A percentile compares a stretch with the other conserved stretches of the same genome.
phyloP scores from a whole-genome alignment of 2,329 filamentous ascomycete species.

The Fusarium succisae region DNA sequence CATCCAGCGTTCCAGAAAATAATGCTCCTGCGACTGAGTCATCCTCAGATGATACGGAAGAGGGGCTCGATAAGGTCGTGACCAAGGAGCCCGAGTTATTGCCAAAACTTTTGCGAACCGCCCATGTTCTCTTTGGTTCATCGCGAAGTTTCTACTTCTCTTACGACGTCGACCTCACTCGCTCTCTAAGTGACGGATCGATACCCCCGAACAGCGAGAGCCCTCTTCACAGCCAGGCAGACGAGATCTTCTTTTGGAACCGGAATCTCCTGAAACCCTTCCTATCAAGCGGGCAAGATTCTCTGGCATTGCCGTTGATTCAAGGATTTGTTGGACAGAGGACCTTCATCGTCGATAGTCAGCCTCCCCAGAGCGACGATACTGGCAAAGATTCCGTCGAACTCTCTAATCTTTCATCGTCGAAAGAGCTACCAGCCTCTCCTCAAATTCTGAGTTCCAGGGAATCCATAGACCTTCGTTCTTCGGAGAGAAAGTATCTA shows the following conservation, averaged over 20 bases:
- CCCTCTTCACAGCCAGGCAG: slow-evolving; percentile 76
- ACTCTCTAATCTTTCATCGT: slow-evolving; percentile 50
- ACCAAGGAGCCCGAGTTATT: slow-evolving; percentile 62
- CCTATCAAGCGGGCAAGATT: slow-evolving; percentile 75
- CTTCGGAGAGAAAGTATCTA: slow-evolving; percentile 69
- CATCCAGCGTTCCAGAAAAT: slow-evolving; percentile 35
- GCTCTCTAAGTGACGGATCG: slow-evolving; percentile 58
- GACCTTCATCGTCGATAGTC: slow-evolving; percentile 76
- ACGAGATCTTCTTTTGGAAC: slow-evolving; percentile 93
- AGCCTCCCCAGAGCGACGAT: slow-evolving; percentile 65
- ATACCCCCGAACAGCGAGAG: slow-evolving; percentile 33
- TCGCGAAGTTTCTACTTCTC: slow-evolving; percentile 93
- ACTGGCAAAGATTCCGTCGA: slow-evolving; percentile 58
- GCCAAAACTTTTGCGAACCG: slow-evolving; percentile 85
- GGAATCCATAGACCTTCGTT: slow-evolving; percentile 53
- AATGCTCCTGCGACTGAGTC: slow-evolving; percentile 16
- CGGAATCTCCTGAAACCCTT: slow-evolving; percentile 77
- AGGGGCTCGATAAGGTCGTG: slow-evolving; percentile 43
- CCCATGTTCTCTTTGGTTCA: slow-evolving; percentile 83
- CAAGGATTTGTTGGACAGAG: slow-evolving; percentile 94
- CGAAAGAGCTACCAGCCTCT: slow-evolving; percentile 40
- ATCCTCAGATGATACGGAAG: slow-evolving; percentile 46
- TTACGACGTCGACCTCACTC: slow-evolving; percentile 92
- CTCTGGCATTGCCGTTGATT: slow-evolving; percentile 81
- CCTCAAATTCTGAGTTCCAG: slow-evolving; percentile 39